These are phyloP conservation scores for Chaetomiaceae sp. DNA, from an alignment of 2,329 filamentous ascomycete species.

Conservation along the genomic window DNA sequence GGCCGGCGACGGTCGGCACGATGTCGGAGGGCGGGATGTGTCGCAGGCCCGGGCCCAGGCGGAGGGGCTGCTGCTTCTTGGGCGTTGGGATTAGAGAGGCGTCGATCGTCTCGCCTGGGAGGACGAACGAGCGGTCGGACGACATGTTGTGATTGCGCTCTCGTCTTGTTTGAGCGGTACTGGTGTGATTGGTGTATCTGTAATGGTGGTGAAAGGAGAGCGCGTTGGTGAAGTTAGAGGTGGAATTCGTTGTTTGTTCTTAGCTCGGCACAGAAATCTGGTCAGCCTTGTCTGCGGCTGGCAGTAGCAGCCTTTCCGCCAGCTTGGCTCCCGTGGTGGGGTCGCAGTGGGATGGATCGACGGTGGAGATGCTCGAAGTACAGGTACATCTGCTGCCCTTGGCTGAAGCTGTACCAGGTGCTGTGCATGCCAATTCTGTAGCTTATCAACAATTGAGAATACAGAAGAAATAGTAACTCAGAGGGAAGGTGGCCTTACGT, in stretches of 20 bases:
- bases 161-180: not conserved
- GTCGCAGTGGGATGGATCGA: not conserved
- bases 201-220: not conserved
- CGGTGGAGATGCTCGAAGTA: not conserved
- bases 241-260: not conserved
- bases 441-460: too few species aligned
- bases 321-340: slow-evolving; percentile 4
- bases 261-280: slow-evolving; percentile 2
- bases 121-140: slow-evolving; percentile 56
- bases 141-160: slow-evolving; percentile 39
- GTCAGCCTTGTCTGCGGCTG: slow-evolving; percentile 16
- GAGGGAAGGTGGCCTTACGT: too few species aligned
- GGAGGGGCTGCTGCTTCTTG: slow-evolving; percentile 63
- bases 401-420: too few species aligned
- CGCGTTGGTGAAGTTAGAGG: not conserved
- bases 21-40: slow-evolving; percentile 73
- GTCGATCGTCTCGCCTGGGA: slow-evolving; percentile 76
- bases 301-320: slow-evolving; percentile 11
- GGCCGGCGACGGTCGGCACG: slow-evolving; percentile 60
- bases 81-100: slow-evolving; percentile 59
- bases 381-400: not conserved
- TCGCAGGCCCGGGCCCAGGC: slow-evolving; percentile 76
- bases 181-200: too few species aligned
- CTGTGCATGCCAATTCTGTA: too few species aligned
- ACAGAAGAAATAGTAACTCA: too few species aligned